Evolutionary conservation across 192 early-diverging fungal genomes (phyloP).

Genomic region (Spizellomyces punctatus): DNA sequence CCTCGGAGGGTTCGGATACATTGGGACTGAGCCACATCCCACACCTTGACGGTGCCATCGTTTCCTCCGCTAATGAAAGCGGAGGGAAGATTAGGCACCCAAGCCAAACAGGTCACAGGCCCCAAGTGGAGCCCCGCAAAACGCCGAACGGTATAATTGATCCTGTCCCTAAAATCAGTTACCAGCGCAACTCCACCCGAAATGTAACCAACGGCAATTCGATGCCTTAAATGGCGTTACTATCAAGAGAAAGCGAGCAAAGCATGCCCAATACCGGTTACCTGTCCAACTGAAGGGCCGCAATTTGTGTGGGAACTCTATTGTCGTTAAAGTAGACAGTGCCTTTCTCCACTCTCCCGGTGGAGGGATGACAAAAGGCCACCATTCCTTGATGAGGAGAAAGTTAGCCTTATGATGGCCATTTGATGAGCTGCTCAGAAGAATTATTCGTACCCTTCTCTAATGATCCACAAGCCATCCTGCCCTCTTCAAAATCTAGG

Average conservation of each 20-base stretch:
- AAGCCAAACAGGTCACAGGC: conserved; percentile 44
- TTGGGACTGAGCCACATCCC: conserved; percentile 43
- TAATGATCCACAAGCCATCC: conserved; percentile 53
- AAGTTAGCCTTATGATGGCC: background rate
- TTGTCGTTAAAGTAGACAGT: conserved; percentile 52
- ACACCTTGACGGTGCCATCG: conserved; percentile 55
- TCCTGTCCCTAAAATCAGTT: conserved; percentile 42
- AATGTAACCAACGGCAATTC: conserved; percentile 60
- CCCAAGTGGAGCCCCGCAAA: conserved; percentile 60
- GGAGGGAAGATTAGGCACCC: conserved; percentile 21
- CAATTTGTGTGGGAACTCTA: conserved; percentile 36
- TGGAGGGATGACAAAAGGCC: conserved; percentile 56
- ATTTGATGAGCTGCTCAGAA: background rate
- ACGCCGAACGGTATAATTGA: conserved; percentile 43
- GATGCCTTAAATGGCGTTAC: conserved; percentile 38
- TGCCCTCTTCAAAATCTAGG: conserved; percentile 50
- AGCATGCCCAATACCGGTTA: conserved; percentile 16
- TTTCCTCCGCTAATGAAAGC: conserved; percentile 52
- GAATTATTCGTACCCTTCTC: conserved; percentile 42
- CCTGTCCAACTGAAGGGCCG: conserved; percentile 59
- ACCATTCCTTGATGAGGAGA: conserved; percentile 52
- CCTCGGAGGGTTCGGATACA: conserved; percentile 36
- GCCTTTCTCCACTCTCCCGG: conserved; percentile 65
- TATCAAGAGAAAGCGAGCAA: background rate
- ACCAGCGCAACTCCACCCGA: conserved; percentile 57